Percentiles rank a stretch among this genome's conserved stretches.
Conservation (phyloP, 169 alveolate species). For the Cryptosporidium ubiquitum region DNA sequence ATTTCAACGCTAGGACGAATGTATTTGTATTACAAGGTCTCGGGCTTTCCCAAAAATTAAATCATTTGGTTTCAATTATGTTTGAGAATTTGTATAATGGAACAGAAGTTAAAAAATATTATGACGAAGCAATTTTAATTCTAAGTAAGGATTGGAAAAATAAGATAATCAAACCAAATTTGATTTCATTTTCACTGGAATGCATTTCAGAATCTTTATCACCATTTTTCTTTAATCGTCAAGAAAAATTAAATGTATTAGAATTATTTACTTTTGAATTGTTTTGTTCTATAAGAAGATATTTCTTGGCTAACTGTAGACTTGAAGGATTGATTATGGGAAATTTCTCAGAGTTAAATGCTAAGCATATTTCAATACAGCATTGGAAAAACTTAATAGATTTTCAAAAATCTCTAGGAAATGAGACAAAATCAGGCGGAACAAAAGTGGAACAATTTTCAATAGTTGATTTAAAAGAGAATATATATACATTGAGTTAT, state of each 20-base stretch:
- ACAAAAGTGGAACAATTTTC: conserved; percentile 26
- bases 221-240: conserved; percentile 15
- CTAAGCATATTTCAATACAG: conserved; percentile 8
- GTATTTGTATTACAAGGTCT: conserved; percentile 52
- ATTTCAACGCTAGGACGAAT: conserved; percentile 53
- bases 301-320: conserved; percentile 13
- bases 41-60: conserved; percentile 54
- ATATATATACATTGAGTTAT: conserved; percentile 12
- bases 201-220: conserved; percentile 40
- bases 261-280: conserved; percentile 3
- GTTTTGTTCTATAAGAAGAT: not conserved
- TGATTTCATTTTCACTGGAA: conserved; percentile 43
- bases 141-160: conserved; percentile 50
- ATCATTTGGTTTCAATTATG: conserved; percentile 26
- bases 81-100: conserved; percentile 3
- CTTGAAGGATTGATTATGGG: conserved; percentile 71
- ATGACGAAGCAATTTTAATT: conserved; percentile 36
- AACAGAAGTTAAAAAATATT: conserved; percentile 6
- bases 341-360: conserved; percentile 10
- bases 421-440: not conserved
- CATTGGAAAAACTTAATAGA: conserved; percentile 26
- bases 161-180: conserved; percentile 33
- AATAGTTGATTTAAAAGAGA: not conserved
- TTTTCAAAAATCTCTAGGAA: not conserved
- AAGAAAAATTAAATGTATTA: conserved; percentile 30